Evolutionary conservation across 257 asterid genomes (phyloP).

Genomic region (Nicotiana tomentosiformis): DNA sequence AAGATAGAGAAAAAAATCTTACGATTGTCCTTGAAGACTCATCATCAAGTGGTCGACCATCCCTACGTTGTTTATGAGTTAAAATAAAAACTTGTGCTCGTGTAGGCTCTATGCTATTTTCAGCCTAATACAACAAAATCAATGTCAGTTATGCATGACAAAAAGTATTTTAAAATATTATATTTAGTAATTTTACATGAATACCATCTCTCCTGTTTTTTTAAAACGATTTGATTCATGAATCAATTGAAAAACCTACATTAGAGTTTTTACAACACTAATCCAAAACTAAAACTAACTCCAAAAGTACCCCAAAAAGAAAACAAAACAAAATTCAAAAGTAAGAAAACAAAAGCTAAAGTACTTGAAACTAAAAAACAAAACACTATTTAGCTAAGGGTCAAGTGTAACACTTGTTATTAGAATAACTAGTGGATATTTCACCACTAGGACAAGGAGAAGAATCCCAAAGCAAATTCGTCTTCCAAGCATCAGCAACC

Average conservation of each 20-base stretch:
- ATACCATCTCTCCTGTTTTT: no score
- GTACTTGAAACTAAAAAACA: conserved; percentile 4
- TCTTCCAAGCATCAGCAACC: conserved; percentile 49
- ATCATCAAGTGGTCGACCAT: no score
- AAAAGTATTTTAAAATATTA: no score
- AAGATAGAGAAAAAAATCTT: no score
- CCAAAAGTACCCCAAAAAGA: conserved; percentile 4
- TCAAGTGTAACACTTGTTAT: conserved; percentile 55
- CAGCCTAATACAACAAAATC: no score
- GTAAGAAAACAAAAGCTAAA: neutral
- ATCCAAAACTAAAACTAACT: conserved; percentile 15
- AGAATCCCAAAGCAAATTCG: conserved; percentile 65
- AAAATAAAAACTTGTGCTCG: no score
- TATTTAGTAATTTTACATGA: no score
- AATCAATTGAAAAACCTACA: conserved; percentile 10
- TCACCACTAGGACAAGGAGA: conserved; percentile 72
- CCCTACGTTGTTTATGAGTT: no score
- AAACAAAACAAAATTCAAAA: neutral
- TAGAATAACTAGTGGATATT: conserved; percentile 44
- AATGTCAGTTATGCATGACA: no score
- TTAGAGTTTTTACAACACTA: conserved; percentile 10
- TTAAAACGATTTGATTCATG: neutral
- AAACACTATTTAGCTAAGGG: neutral
- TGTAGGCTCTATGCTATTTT: no score
- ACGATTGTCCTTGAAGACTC: no score